Percentiles rank a stretch among this genome's conserved stretches.
Evolutionary conservation across 108 stramenopile species (phyloP).

Genomic region (Stephanodiscus triporus): DNA sequence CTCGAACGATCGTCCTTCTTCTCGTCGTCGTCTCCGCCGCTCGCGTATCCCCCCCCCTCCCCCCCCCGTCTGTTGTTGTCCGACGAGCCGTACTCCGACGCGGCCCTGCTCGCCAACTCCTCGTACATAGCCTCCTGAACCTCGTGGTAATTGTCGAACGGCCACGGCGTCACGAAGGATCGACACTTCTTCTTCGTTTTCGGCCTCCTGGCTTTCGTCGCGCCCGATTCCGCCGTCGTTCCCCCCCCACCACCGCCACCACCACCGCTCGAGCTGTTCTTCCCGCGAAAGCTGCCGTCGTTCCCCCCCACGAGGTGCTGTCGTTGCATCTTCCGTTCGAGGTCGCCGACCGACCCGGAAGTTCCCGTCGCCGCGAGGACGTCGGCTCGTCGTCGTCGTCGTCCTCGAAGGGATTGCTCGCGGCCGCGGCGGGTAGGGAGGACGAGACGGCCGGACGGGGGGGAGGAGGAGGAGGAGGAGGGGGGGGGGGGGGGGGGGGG

Average conservation of each 20-base stretch:
- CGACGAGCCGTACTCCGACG: conserved; percentile 18
- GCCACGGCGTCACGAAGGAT: conserved; percentile 63
- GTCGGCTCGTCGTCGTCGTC: conserved; percentile 15
- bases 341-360: no score
- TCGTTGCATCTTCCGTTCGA: no score
- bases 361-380: neutral
- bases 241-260: conserved; percentile 5
- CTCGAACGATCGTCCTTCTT: conserved; percentile 28
- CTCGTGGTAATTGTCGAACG: conserved; percentile 86
- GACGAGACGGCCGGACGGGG: neutral
- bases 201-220: conserved; percentile 15
- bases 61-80: conserved; percentile 23
- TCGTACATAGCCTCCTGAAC: conserved; percentile 76
- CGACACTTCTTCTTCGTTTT: conserved; percentile 36
- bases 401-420: conserved; percentile 29
- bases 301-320: no score
- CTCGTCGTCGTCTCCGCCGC: conserved; percentile 27
- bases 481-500: conserved; percentile 21
- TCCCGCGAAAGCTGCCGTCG: no score
- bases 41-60: conserved; percentile 32
- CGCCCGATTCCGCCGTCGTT: neutral
- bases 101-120: conserved; percentile 53
- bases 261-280: neutral
- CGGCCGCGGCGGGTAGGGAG: neutral
- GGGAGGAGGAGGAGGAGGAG: conserved; percentile 17